Conservation (phyloP, 805 yeast genomes). For the Cyberlindnera veronae region DNA sequence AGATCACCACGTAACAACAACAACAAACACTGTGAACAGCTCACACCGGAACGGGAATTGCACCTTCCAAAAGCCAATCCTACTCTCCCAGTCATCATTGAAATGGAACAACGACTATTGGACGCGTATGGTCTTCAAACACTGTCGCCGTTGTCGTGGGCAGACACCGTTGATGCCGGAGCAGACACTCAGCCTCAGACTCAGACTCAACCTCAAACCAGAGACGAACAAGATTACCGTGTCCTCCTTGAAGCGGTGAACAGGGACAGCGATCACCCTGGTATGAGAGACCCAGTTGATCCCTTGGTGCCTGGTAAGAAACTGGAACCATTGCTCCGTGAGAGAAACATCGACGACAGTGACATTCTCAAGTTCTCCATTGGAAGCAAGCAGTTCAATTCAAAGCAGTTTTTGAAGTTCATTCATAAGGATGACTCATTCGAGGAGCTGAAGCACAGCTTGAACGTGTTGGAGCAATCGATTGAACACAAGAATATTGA, state of each 20-base stretch:
- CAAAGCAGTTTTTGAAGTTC: constrained; percentile 50
- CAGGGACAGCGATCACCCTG: constrained; percentile 25
- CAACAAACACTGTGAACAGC: not conserved
- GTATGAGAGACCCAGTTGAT: constrained; percentile 41
- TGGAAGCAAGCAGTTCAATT: constrained; percentile 56
- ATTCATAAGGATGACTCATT: constrained; percentile 55
- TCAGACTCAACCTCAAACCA: constrained; percentile 17
- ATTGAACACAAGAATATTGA: constrained; percentile 48
- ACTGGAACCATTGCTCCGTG: constrained; percentile 39
- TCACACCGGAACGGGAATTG: no score
- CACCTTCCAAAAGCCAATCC: no score
- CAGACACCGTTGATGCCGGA: constrained; percentile 24
- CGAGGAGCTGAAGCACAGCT: constrained; percentile 44
- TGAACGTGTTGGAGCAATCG: constrained; percentile 46
- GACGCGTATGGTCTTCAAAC: constrained; percentile 44
- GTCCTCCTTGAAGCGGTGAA: constrained; percentile 21
- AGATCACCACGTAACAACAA: no score
- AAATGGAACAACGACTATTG: constrained; percentile 28
- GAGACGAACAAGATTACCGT: constrained; percentile 13
- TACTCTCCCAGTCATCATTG: not conserved
- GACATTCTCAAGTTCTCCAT: constrained; percentile 46
- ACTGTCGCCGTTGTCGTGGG: constrained; percentile 40
- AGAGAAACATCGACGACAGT: constrained; percentile 36
- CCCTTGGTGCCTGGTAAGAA: constrained; percentile 55
- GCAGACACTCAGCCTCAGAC: constrained; percentile 29